Evolutionary conservation across 345 rosid species (phyloP).

Genomic region (Noccaea bulbosa): DNA sequence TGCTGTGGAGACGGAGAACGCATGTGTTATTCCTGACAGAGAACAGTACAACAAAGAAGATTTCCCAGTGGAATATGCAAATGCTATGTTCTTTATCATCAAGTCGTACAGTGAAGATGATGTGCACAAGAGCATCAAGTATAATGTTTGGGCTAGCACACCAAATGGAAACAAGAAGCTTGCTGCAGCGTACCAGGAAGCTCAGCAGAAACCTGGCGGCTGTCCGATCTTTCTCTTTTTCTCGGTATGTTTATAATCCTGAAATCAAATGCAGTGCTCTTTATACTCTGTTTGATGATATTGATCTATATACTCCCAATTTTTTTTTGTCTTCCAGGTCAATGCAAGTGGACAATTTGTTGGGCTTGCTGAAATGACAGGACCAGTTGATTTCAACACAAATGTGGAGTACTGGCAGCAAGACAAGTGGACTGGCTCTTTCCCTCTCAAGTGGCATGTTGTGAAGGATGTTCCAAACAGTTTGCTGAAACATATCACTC

Average conservation of each 20-base stretch:
- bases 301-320: neutral
- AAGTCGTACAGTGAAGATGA: conserved; percentile 99
- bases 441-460: conserved; percentile 91
- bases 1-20: conserved; percentile 51
- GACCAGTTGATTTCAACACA: conserved; percentile 82
- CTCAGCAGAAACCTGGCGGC: conserved; percentile 67
- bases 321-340: conserved; percentile 52
- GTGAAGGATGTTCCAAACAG: conserved; percentile 96
- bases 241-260: conserved; percentile 61
- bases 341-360: conserved; percentile 97
- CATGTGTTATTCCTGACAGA: conserved; percentile 50
- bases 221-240: conserved; percentile 86
- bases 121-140: conserved; percentile 92
- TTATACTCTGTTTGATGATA: neutral
- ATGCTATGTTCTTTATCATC: conserved; percentile 85
- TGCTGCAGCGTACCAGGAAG: conserved; percentile 86
- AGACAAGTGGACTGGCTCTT: conserved; percentile 97
- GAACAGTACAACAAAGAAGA: conserved; percentile 73
- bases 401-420: conserved; percentile 91
- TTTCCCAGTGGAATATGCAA: conserved; percentile 63
- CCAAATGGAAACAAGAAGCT: conserved; percentile 95
- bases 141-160: conserved; percentile 94
- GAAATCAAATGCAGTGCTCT: neutral
- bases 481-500: conserved; percentile 83
- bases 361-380: conserved; percentile 92